phyloP scores from a whole-genome alignment of 2,329 filamentous ascomycete genomes.

The Fusarium sp. region DNA sequence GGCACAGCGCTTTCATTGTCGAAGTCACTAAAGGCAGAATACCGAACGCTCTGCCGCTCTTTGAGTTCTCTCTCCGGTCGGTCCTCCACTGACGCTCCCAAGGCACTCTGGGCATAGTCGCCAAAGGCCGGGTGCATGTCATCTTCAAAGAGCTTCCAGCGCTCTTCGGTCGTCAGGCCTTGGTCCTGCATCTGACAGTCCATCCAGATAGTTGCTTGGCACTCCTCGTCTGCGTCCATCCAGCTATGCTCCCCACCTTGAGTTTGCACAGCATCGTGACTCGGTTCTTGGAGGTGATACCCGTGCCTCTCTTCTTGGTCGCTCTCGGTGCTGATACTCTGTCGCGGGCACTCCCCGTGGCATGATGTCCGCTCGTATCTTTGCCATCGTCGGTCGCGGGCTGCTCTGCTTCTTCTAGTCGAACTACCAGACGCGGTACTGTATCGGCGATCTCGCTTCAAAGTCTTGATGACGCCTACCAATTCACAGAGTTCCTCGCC shows the following conservation, averaged over 20 bases:
- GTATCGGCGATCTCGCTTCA: constrained; percentile 2
- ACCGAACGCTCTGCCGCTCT: background rate
- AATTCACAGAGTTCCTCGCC: constrained; percentile 16
- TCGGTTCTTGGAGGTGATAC: background rate
- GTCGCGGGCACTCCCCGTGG: background rate
- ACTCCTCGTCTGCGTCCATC: constrained; percentile 2
- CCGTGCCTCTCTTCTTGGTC: background rate
- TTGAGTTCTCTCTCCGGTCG: background rate
- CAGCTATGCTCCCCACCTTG: background rate
- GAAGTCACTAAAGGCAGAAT: constrained; percentile 20
- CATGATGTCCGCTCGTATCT: background rate
- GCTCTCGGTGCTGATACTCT: background rate
- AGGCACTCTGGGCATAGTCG: constrained; percentile 22
- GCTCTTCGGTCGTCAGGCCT: constrained; percentile 19
- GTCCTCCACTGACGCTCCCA: background rate
- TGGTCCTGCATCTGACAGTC: constrained; percentile 14
- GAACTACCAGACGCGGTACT: background rate
- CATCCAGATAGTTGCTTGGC: constrained; percentile 32
- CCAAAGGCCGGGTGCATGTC: constrained; percentile 34
- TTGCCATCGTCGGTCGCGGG: background rate
- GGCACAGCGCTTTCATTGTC: constrained; percentile 15
- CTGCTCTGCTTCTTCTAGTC: background rate
- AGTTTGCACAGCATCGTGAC: background rate
- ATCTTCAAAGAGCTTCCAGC: constrained; percentile 13
- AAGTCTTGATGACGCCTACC: background rate